These are phyloP conservation scores for Avena eriantha DNA, from an alignment of 176 grass and related monocot genomes.

Conservation along the genomic window DNA sequence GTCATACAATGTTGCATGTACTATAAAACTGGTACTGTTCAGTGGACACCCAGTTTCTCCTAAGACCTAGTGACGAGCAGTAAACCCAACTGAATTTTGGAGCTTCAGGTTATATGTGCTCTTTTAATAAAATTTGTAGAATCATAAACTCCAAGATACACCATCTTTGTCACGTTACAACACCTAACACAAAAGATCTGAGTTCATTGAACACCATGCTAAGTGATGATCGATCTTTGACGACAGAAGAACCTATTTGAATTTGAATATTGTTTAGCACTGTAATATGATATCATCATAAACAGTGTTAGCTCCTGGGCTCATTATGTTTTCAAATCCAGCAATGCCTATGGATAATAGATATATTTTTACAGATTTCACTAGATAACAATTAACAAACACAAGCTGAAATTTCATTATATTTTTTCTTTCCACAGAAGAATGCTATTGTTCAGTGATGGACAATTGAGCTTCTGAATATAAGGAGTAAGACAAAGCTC, in stretches of 20 bases:
- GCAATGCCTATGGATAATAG: not conserved
- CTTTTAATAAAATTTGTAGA: not conserved
- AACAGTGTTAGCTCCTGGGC: not conserved
- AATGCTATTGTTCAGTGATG: not conserved
- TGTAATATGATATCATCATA: slow-evolving; percentile 16
- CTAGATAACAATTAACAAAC: slow-evolving; percentile 27
- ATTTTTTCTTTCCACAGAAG: slow-evolving; percentile 25
- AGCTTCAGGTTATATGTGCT: slow-evolving; percentile 5
- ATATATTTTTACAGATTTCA: not conserved
- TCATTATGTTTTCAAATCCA: slow-evolving; percentile 37
- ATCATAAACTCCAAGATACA: slow-evolving; percentile 15
- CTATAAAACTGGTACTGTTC: not conserved
- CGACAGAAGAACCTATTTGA: not conserved
- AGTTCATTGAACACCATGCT: slow-evolving; percentile 1
- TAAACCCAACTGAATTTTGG: slow-evolving; percentile 4
- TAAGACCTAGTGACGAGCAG: slow-evolving; percentile 11
- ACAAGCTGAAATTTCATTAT: slow-evolving; percentile 9
- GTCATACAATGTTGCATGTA: not conserved
- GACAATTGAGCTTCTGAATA: not conserved
- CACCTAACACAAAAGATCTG: not conserved
- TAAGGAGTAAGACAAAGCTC: slow-evolving; percentile 18
- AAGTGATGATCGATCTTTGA: not conserved
- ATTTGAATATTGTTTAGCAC: slow-evolving; percentile 30
- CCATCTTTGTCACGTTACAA: not conserved
- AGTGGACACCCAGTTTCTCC: not conserved